A percentile compares a stretch with the other conserved stretches of the same genome.
These are phyloP conservation scores for Paraphaeosphaeria minitans DNA, from an alignment of 2,329 filamentous ascomycete species.

Conservation along the genomic window DNA sequence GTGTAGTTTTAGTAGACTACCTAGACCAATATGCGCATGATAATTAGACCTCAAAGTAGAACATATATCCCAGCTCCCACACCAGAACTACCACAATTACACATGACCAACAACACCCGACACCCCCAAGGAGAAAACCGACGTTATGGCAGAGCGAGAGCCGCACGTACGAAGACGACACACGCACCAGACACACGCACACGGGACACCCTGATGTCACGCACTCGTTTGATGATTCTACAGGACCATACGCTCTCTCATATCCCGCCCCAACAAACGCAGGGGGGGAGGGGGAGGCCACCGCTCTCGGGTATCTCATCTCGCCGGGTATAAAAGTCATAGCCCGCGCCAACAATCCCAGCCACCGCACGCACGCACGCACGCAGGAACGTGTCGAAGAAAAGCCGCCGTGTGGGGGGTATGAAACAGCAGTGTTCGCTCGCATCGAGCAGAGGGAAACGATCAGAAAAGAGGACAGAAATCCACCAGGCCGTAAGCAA, in stretches of 20 bases:
- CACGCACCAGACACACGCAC: not conserved
- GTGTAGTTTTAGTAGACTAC: too few species aligned
- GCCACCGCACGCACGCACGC: not conserved
- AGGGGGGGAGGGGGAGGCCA: too few species aligned
- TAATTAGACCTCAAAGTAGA: too few species aligned
- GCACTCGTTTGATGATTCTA: not conserved
- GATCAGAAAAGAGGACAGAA: not conserved
- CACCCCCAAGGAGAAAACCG: too few species aligned
- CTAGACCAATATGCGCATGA: too few species aligned
- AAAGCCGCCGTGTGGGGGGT: conserved; percentile 18
- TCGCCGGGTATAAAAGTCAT: conserved; percentile 17
- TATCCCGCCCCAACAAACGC: too few species aligned
- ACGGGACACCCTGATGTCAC: not conserved
- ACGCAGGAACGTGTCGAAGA: not conserved
- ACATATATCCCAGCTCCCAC: too few species aligned
- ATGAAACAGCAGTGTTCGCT: too few species aligned
- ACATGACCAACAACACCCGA: too few species aligned
- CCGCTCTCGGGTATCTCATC: conserved; percentile 1
- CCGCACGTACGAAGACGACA: not conserved
- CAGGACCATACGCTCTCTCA: too few species aligned
- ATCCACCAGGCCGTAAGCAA: not conserved
- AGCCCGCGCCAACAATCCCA: not conserved
- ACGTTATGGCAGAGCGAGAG: too few species aligned
- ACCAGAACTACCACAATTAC: too few species aligned
- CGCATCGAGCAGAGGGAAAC: not conserved